These are phyloP conservation scores for Coelastrella sp. DNA, from an alignment of 139 green algal species.

Conservation along the genomic window DNA sequence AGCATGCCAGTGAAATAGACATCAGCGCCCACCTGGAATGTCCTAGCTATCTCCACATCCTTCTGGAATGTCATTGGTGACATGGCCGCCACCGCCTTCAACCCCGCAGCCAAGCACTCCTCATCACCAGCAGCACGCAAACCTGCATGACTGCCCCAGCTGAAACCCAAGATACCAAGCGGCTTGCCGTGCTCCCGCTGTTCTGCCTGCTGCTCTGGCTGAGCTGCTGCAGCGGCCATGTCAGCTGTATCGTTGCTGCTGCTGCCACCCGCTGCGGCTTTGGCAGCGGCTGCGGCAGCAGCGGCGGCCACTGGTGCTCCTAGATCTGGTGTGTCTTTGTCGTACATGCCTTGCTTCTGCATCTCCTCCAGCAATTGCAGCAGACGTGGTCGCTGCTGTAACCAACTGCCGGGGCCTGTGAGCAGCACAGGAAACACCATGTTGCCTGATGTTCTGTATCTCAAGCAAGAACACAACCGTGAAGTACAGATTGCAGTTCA, in stretches of 20 bases:
- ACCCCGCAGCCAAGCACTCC: neutral
- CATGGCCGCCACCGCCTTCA: neutral
- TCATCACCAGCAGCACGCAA: slow-evolving; percentile 8
- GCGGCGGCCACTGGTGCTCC: neutral
- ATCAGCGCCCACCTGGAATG: neutral
- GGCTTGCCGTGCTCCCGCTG: slow-evolving; percentile 1
- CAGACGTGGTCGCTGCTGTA: slow-evolving; percentile 13
- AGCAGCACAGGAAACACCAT: too few species aligned
- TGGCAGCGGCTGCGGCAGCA: neutral
- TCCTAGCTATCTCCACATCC: neutral
- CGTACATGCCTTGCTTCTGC: slow-evolving; percentile 29
- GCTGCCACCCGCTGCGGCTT: too few species aligned
- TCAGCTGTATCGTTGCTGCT: too few species aligned
- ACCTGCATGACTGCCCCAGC: slow-evolving; percentile 8
- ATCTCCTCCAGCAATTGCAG: slow-evolving; percentile 31
- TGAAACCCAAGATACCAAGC: slow-evolving; percentile 3
- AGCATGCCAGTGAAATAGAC: neutral
- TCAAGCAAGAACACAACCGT: too few species aligned
- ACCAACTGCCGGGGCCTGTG: slow-evolving; percentile 20
- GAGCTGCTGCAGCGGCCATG: neutral
- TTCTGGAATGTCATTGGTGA: slow-evolving; percentile 10
- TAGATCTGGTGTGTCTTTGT: neutral
- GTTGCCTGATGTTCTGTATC: too few species aligned
- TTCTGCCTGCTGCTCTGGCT: neutral
- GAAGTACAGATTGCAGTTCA: too few species aligned